A percentile compares a stretch with the other conserved stretches of the same genome.
phyloP scores from a whole-genome alignment of 164 flowering plant species.

The Umbellularia californica region DNA sequence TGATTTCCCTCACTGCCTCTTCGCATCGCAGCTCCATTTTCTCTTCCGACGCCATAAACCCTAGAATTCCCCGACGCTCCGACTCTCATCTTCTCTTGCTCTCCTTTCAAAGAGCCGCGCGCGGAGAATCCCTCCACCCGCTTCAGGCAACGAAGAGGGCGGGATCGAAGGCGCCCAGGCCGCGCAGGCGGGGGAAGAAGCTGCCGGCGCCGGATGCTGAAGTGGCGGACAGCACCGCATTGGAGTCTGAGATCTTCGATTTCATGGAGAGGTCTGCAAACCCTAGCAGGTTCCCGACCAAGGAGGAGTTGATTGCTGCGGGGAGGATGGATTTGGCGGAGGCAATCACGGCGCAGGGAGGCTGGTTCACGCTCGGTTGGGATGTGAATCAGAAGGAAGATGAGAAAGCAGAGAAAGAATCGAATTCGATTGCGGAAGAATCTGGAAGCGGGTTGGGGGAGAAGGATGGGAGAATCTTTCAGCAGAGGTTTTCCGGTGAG shows the following conservation, averaged over 20 bases:
- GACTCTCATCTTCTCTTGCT: not conserved
- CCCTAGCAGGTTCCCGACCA: slow-evolving; percentile 63
- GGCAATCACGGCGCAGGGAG: slow-evolving; percentile 53
- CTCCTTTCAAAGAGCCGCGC: not conserved
- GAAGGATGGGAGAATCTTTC: slow-evolving; percentile 16
- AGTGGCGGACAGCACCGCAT: not conserved
- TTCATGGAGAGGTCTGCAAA: slow-evolving; percentile 65
- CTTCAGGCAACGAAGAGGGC: not conserved
- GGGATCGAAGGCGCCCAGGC: not conserved
- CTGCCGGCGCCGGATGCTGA: not conserved
- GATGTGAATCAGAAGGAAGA: slow-evolving; percentile 33
- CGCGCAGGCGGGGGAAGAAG: not conserved
- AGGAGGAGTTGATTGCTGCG: slow-evolving; percentile 58
- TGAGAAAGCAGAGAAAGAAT: not conserved
- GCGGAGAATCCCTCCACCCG: not conserved
- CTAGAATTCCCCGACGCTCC: not conserved
- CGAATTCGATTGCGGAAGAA: not conserved
- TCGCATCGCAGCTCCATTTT: not conserved
- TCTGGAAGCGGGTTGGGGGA: not conserved
- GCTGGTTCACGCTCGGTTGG: slow-evolving; percentile 87
- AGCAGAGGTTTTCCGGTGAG: slow-evolving; percentile 14
- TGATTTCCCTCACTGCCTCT: not conserved
- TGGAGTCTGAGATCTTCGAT: slow-evolving; percentile 72
- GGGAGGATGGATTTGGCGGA: slow-evolving; percentile 81
- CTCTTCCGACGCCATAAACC: not conserved